A percentile compares a stretch with the other conserved stretches of the same genome.
Conservation (phyloP, 2,329 filamentous ascomycete genomes). For the Polytolypa hystricis region DNA sequence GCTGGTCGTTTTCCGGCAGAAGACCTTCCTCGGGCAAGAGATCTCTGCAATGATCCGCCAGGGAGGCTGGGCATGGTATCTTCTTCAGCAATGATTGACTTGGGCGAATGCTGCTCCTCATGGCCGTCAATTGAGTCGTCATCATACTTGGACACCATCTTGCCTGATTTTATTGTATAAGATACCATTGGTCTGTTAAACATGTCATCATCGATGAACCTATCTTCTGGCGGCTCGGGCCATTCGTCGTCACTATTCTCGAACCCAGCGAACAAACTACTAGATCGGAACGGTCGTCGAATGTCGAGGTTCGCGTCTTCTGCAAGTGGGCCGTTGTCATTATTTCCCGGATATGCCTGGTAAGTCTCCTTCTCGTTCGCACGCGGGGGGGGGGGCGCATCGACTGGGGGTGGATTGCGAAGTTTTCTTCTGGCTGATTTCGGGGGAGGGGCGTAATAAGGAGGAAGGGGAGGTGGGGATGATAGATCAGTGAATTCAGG, state of each 20-base stretch:
- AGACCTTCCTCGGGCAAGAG: slow-evolving; percentile 10
- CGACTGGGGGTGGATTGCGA: slow-evolving; percentile 21
- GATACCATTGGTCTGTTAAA: slow-evolving; percentile 35
- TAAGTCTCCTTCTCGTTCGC: slow-evolving; percentile 33
- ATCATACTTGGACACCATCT: slow-evolving; percentile 28
- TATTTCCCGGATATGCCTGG: slow-evolving; percentile 66
- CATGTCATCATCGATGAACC: slow-evolving; percentile 35
- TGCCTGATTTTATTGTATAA: slow-evolving; percentile 33
- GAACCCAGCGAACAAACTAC: slow-evolving; percentile 79
- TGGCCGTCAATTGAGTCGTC: slow-evolving; percentile 25
- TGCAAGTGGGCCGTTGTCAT: slow-evolving; percentile 65
- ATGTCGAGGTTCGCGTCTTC: slow-evolving; percentile 35
- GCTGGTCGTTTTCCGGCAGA: slow-evolving; percentile 18
- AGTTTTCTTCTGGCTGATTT: slow-evolving; percentile 21
- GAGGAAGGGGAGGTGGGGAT: slow-evolving; percentile 21
- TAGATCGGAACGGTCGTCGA: slow-evolving; percentile 62
- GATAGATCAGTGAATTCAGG: slow-evolving; percentile 12
- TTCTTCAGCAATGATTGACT: not conserved
- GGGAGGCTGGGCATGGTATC: not conserved
- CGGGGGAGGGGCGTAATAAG: slow-evolving; percentile 25
- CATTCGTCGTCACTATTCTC: slow-evolving; percentile 51
- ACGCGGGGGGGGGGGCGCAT: slow-evolving; percentile 33
- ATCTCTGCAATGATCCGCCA: slow-evolving; percentile 4
- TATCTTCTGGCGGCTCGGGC: slow-evolving; percentile 17
- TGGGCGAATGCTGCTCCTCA: slow-evolving; percentile 15